Conservation (phyloP, 2,329 filamentous ascomycete genomes). For the Colletotrichum salicis region DNA sequence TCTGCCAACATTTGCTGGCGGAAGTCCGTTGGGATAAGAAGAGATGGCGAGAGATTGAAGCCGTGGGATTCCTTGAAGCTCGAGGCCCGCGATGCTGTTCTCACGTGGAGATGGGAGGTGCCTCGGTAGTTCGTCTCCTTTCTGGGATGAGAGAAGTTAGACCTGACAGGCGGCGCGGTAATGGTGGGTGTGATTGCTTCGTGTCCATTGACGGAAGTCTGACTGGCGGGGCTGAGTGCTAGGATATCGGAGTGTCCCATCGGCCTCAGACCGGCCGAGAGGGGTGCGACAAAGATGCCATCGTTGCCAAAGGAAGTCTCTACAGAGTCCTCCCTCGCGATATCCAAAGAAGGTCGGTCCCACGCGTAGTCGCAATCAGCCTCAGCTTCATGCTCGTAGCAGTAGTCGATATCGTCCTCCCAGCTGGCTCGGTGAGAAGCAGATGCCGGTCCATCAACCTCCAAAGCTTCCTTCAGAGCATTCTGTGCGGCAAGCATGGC, state of each 20-base stretch:
- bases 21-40: conserved; percentile 71
- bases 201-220: conserved; percentile 52
- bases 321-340: conserved; percentile 46
- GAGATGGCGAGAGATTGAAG: conserved; percentile 68
- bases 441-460: conserved; percentile 42
- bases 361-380: conserved; percentile 75
- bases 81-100: conserved; percentile 58
- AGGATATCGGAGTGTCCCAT: conserved; percentile 53
- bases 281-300: conserved; percentile 14
- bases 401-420: conserved; percentile 78
- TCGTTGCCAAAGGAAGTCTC: conserved; percentile 40
- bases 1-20: conserved; percentile 59
- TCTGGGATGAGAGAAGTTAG: conserved; percentile 64
- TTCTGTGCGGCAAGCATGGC: conserved; percentile 52
- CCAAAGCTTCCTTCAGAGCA: conserved; percentile 42
- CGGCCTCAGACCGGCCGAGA: conserved; percentile 32
- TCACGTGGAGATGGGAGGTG: conserved; percentile 45
- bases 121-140: conserved; percentile 46
- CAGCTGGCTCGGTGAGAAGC: conserved; percentile 60
- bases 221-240: conserved; percentile 61
- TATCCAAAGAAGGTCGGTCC: conserved; percentile 67
- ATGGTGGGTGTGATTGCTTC: conserved; percentile 59
- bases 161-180: conserved; percentile 47
- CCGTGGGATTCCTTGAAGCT: conserved; percentile 70
- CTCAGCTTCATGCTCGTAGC: conserved; percentile 75